These are phyloP conservation scores for Sporothrix euskadiensis DNA, from an alignment of 2,329 filamentous ascomycete genomes.

Conservation along the genomic window DNA sequence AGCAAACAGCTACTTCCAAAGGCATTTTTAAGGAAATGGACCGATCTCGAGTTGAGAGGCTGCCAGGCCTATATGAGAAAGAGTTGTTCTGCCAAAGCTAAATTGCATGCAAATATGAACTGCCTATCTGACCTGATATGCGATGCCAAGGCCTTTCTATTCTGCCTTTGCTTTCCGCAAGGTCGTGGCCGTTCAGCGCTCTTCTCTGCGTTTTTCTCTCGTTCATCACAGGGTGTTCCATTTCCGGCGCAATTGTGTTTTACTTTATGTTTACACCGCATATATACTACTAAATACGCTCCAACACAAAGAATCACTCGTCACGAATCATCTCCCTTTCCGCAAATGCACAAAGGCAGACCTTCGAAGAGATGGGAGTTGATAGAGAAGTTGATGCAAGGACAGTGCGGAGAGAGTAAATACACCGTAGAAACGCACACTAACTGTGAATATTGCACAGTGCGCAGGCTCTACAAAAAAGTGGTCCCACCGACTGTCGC, in stretches of 20 bases:
- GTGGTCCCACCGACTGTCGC: background rate
- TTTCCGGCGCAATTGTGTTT: background rate
- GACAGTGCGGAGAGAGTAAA: background rate
- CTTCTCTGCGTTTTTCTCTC: background rate
- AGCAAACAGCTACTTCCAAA: background rate
- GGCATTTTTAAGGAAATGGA: background rate
- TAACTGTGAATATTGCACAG: background rate
- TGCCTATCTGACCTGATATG: background rate
- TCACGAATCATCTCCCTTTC: constrained; percentile 10
- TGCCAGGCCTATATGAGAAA: background rate
- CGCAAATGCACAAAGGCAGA: background rate
- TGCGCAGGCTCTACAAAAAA: background rate
- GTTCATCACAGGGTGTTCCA: background rate
- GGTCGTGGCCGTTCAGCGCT: background rate
- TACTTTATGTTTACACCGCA: too few species aligned
- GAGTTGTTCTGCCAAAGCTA: background rate
- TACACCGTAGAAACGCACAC: background rate
- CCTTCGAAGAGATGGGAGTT: background rate
- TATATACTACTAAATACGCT: background rate
- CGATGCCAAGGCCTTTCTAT: background rate
- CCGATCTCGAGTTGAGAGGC: background rate
- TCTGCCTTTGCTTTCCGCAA: background rate
- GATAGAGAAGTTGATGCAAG: background rate
- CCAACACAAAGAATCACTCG: background rate
- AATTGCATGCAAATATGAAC: background rate